Evolutionary conservation across 176 grass and related monocot species (phyloP), one percentile per base, ranked within the genome.

Genomic region (Dactylis glomerata): DNA sequence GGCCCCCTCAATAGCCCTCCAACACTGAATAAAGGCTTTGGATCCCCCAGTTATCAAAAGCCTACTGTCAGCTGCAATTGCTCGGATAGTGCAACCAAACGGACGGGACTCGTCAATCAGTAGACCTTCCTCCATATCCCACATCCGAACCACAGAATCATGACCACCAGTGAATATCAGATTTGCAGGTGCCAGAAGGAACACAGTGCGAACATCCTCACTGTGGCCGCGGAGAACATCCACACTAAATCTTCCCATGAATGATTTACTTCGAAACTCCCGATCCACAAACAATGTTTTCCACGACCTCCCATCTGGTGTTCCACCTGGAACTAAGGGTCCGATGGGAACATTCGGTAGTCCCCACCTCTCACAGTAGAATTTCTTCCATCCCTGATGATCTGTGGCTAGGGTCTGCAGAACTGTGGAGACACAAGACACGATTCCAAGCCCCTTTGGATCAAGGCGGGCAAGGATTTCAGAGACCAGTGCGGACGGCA

Each of bases 71-170:
- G 96, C 93, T 31, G 85, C 79, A 74, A 95, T 95, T 38, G 96
- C 92, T 30, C 91, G 73, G 82, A 98, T 95, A 68, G 96, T 98
- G 68, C 96, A 93, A 87, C 96, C 91, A 77, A 98, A 91, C 12
- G 89, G 66, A n/a, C 89, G 89, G 31, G 96, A 98, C 64, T 83
- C 75, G 74, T 86, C 93, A 77, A 98, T 63, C 12, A 92, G 81
- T 16, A 93, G 79, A 16, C 96, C 96, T 85, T 95, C 96, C 84
- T 98, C 93, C 88, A 98, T 86, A 68, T 95, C 90, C 96, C 96
- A 98, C 85, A 95, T 89, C 64, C 91, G 91, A 76, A 98, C 45
- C 62, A 81, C 83, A 75, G 89, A 90, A 68, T 98, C 96, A 50
- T 93, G 89, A 32, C 96, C 96, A 54, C 92, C 91, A 10, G 91